These are phyloP conservation scores for Astragalus glycyphyllos DNA, from an alignment of 306 rosid genomes.

Conservation along the genomic window DNA sequence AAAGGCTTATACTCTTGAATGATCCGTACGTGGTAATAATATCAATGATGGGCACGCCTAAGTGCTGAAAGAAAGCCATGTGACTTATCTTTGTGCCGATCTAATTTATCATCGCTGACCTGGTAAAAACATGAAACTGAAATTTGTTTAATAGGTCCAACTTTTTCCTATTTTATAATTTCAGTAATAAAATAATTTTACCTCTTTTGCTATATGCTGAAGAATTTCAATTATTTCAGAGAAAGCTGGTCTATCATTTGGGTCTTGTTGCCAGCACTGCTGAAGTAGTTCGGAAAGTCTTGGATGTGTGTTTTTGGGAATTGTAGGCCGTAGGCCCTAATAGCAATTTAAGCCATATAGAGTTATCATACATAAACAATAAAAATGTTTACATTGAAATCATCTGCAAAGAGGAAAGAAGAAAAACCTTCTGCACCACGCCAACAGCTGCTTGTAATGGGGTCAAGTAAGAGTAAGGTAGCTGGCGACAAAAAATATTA, in stretches of 20 bases:
- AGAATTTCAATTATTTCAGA: slow-evolving; percentile 78
- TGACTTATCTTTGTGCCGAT: slow-evolving; percentile 59
- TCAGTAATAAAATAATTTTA: slow-evolving; percentile 35
- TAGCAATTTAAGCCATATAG: slow-evolving; percentile 40
- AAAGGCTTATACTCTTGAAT: slow-evolving; percentile 36
- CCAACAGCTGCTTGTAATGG: slow-evolving; percentile 99
- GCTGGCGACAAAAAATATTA: slow-evolving; percentile 56
- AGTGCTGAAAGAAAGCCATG: slow-evolving; percentile 74
- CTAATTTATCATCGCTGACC: slow-evolving; percentile 58
- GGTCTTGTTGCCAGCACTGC: slow-evolving; percentile 92
- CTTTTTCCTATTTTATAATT: neutral
- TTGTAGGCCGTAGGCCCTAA: slow-evolving; percentile 82
- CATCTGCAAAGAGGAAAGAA: slow-evolving; percentile 28
- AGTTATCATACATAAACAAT: slow-evolving; percentile 23
- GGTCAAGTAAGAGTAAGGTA: slow-evolving; percentile 84
- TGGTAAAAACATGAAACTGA: slow-evolving; percentile 45
- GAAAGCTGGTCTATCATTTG: slow-evolving; percentile 75
- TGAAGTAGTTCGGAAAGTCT: slow-evolving; percentile 77
- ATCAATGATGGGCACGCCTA: slow-evolving; percentile 60
- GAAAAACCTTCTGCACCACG: slow-evolving; percentile 92
- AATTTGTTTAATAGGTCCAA: slow-evolving; percentile 26
- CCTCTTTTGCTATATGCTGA: slow-evolving; percentile 76
- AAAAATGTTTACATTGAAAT: slow-evolving; percentile 1
- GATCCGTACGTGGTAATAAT: slow-evolving; percentile 34
- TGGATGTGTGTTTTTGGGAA: slow-evolving; percentile 78